Conservation (phyloP, 2,329 filamentous ascomycete genomes). For the Fusarium subglutinans region DNA sequence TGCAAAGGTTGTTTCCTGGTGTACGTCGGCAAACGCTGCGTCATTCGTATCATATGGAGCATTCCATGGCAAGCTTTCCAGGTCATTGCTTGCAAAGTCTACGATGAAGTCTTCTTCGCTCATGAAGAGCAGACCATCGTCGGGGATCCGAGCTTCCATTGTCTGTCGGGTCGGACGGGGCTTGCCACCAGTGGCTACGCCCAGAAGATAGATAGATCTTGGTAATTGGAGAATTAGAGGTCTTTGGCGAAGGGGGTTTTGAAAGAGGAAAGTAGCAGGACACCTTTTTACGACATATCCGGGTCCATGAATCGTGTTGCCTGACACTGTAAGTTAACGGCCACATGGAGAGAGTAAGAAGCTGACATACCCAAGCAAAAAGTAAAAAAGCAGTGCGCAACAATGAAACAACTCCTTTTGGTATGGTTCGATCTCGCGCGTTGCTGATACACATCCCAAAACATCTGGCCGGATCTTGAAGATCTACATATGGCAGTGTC, state of each 20-base stretch:
- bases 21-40: constrained; percentile 17
- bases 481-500: background rate
- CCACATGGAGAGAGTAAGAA: accelerated
- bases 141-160: background rate
- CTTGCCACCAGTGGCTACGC: background rate
- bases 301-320: background rate
- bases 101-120: background rate
- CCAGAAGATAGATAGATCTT: background rate
- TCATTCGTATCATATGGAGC: constrained; percentile 1
- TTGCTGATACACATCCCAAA: background rate
- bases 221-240: background rate
- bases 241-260: background rate
- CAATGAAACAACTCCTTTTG: background rate
- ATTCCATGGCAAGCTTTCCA: background rate
- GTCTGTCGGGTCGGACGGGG: background rate
- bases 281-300: constrained; percentile 21
- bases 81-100: background rate
- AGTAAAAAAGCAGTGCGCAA: background rate
- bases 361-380: background rate
- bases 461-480: background rate
- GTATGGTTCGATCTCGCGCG: background rate
- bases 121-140: background rate
- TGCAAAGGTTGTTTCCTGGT: background rate
- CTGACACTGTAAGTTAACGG: background rate
- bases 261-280: background rate